Percentiles rank a stretch among this genome's conserved stretches.
Conservation (phyloP, 1,284 basidiomycete genomes). For the Rhodotorula mucilaginosa region DNA sequence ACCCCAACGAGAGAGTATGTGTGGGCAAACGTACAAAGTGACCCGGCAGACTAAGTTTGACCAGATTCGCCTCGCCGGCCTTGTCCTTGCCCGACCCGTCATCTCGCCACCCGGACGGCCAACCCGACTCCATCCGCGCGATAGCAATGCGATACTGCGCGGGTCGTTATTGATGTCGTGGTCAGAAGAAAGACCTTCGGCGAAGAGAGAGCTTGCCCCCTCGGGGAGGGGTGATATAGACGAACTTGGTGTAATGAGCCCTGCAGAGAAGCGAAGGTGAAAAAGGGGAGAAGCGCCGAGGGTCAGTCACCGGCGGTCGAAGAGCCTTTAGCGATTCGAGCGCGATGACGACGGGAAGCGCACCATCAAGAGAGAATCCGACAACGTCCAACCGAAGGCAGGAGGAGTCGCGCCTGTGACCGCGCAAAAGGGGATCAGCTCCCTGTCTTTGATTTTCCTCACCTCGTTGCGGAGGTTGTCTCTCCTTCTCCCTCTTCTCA, state of each 20-base stretch:
- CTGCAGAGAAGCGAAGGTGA: neutral
- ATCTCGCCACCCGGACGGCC: conserved; percentile 47
- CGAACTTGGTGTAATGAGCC: conserved; percentile 58
- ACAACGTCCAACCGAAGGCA: conserved; percentile 71
- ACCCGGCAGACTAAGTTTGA: conserved; percentile 32
- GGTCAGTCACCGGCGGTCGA: no score
- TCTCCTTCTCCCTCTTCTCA: no score
- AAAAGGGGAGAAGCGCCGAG: no score
- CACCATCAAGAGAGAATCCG: conserved; percentile 66
- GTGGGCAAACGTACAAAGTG: conserved; percentile 32
- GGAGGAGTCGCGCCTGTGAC: conserved; percentile 63
- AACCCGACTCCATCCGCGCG: conserved; percentile 51
- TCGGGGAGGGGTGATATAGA: no score
- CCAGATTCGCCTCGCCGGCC: conserved; percentile 5
- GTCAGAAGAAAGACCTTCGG: no score
- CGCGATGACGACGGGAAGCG: no score
- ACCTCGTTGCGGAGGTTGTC: no score
- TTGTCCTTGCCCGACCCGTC: conserved; percentile 50
- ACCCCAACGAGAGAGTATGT: no score
- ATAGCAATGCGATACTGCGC: conserved; percentile 65
- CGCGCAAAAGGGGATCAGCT: no score
- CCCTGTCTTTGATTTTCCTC: no score
- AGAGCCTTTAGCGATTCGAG: no score
- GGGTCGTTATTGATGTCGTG: conserved; percentile 1
- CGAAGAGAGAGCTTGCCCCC: no score